A percentile compares a stretch with the other conserved stretches of the same genome.
phyloP scores from a whole-genome alignment of 148 eudicot species.

The Beta vulgaris region DNA sequence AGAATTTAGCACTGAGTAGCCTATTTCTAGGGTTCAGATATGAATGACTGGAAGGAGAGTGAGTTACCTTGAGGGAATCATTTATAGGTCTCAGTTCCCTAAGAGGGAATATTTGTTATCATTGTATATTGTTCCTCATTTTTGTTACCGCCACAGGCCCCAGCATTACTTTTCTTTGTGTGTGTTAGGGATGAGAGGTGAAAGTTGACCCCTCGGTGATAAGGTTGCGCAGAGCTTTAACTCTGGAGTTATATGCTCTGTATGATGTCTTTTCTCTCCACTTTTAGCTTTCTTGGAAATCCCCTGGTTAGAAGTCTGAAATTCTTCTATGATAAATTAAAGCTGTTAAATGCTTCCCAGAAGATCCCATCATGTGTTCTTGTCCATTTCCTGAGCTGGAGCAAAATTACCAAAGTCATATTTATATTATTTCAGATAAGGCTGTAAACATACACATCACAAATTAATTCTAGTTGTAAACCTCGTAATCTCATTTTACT shows the following conservation, averaged over 20 bases:
- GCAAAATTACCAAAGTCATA: neutral
- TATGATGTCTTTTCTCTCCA: neutral
- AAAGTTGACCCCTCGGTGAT: neutral
- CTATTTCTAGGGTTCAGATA: neutral
- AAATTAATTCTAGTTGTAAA: neutral
- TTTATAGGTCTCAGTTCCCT: no score
- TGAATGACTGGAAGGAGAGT: neutral
- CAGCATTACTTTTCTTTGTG: neutral
- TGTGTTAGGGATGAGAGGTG: neutral
- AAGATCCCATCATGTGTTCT: neutral
- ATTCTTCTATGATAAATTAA: neutral
- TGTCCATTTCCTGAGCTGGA: neutral
- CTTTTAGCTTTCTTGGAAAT: neutral
- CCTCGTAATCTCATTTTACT: neutral
- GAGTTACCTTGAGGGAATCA: neutral
- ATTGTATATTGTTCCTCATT: no score
- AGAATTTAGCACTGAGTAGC: neutral
- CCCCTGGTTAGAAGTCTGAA: neutral
- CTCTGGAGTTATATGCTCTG: neutral
- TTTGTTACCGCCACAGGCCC: neutral
- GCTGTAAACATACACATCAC: neutral
- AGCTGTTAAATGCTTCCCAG: neutral
- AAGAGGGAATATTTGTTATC: no score
- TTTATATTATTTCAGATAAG: neutral
- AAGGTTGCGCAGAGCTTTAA: neutral